A percentile compares a stretch with the other conserved stretches of the same genome.
phyloP scores from a whole-genome alignment of 2,329 filamentous ascomycete species.

The Hymenoscyphus fructigenus region DNA sequence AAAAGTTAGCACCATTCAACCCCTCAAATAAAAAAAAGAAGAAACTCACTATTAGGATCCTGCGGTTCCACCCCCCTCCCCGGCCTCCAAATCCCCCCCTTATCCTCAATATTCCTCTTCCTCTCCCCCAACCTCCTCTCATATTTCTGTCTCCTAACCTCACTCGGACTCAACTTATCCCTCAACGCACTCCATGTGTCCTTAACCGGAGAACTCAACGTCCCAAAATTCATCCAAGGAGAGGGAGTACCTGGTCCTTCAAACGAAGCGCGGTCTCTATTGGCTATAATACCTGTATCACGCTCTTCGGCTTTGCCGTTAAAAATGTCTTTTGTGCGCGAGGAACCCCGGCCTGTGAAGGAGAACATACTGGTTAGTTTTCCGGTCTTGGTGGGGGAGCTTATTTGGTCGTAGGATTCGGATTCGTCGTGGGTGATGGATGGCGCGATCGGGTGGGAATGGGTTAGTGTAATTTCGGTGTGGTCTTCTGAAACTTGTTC shows the following conservation, averaged over 20 bases:
- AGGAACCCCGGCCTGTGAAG: background rate
- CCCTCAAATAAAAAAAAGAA: background rate
- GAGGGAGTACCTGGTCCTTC: background rate
- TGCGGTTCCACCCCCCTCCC: background rate
- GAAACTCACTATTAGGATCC: background rate
- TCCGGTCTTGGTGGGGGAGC: background rate
- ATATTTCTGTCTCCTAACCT: background rate
- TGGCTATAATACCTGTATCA: background rate
- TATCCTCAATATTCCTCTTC: background rate
- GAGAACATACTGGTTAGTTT: background rate
- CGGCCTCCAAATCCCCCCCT: background rate
- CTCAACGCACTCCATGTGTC: background rate
- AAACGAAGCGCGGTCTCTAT: background rate
- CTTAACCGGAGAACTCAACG: background rate
- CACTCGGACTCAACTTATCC: background rate
- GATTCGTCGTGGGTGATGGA: background rate
- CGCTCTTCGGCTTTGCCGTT: background rate
- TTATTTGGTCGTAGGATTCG: conserved; percentile 1
- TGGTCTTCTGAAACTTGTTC: background rate
- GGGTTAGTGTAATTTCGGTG: background rate
- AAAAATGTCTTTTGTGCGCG: background rate
- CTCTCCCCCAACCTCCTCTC: background rate
- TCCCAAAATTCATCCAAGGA: background rate
- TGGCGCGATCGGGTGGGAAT: background rate
- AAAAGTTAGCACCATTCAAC: background rate